Percentiles rank a stretch among this genome's conserved stretches.
Evolutionary conservation across 164 flowering plant species (phyloP).

Genomic region (Protea cynaroides): DNA sequence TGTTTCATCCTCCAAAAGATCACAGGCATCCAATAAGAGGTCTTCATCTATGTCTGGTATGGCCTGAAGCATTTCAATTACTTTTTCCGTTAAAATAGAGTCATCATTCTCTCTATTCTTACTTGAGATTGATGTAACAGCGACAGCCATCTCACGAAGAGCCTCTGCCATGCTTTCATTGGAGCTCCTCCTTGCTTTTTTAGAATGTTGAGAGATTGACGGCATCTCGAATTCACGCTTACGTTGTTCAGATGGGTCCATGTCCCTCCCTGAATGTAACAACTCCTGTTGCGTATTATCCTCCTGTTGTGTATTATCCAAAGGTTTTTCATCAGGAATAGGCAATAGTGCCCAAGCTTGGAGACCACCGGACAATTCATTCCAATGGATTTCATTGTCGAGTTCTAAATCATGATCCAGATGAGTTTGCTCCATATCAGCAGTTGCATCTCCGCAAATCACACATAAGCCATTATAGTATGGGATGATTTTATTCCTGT

Average conservation of each 20-base stretch:
- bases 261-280: background rate
- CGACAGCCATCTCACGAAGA: background rate
- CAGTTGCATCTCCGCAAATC: background rate
- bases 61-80: background rate
- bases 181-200: background rate
- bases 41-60: background rate
- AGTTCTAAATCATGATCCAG: background rate
- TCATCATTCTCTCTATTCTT: background rate
- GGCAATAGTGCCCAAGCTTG: background rate
- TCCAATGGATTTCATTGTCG: background rate
- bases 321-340: background rate
- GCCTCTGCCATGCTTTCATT: background rate
- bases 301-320: background rate
- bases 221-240: background rate
- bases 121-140: background rate
- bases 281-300: background rate
- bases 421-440: background rate
- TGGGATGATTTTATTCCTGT: background rate
- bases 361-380: background rate
- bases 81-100: background rate
- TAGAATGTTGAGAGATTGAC: background rate
- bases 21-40: background rate
- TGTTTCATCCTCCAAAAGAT: background rate
- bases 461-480: background rate
- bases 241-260: background rate